Percentiles rank a stretch among this genome's conserved stretches.
Conservation (phyloP, 805 yeast genomes). For the Kuraishia molischiana region DNA sequence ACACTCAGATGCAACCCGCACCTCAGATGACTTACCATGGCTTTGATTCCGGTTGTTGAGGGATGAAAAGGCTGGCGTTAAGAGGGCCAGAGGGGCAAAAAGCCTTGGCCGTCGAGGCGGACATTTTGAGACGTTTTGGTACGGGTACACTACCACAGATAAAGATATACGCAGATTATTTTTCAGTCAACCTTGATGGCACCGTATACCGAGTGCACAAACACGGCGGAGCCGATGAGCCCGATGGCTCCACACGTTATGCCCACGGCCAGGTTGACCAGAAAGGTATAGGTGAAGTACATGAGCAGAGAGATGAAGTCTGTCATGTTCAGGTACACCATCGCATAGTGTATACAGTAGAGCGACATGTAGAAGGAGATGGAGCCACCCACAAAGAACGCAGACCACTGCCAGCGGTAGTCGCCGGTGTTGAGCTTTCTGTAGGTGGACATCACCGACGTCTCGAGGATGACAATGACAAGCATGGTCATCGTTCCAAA, state of each 20-base stretch:
- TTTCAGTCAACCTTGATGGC: constrained; percentile 44
- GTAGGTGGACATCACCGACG: constrained; percentile 62
- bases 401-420: constrained; percentile 79
- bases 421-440: constrained; percentile 39
- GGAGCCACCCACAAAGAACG: constrained; percentile 62
- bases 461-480: constrained; percentile 56
- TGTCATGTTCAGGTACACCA: constrained; percentile 45
- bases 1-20: too few relatives aligned
- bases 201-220: constrained; percentile 53
- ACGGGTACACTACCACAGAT: not conserved
- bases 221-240: constrained; percentile 53
- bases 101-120: too few relatives aligned
- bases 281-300: constrained; percentile 62
- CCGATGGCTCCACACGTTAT: constrained; percentile 72
- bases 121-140: not conserved
- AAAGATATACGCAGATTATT: not conserved
- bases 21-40: too few relatives aligned
- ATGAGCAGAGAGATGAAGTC: constrained; percentile 60
- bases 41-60: too few relatives aligned
- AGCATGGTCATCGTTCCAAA: constrained; percentile 50
- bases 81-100: too few relatives aligned
- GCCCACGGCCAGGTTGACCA: constrained; percentile 54
- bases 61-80: too few relatives aligned
- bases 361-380: constrained; percentile 61
- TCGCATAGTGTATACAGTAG: constrained; percentile 60